Evolutionary conservation across 2,329 filamentous ascomycete genomes (phyloP), one percentile per base, ranked within the genome.

Genomic region (Botrytis fabae): DNA sequence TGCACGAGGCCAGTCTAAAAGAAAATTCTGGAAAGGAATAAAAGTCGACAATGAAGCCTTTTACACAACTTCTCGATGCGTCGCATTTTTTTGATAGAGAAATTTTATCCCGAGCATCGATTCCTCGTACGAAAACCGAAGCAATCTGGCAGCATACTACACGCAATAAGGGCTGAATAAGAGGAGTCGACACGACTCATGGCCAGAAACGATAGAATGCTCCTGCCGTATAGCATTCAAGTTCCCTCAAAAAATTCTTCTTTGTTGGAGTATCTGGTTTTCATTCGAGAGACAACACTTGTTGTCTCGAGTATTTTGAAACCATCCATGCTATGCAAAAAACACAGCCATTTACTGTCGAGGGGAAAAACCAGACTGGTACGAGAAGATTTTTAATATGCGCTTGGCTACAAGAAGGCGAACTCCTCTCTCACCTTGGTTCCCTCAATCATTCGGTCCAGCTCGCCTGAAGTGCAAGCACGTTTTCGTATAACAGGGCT

Each of bases 381-480:
- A 28, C 42, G 2, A 44, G 5, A 25, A 1, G 7, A 9, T 0
- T 25, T 48, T 28, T 10, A 1, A 65, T 35, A 2, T 32, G 28
- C n/a, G 18, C 2, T 3, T 14, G 18, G 32, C 32, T 48, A 7
- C 14, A 25, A 42, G 16, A 8, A 28, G 16, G 10, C 32, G 22
- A 38, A 38, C 18, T n/a, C 40, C 86, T 81, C 61, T 97, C 97
- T 35, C 94, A 86, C 0, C 91, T 92, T 0, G 98, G 83, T 78
- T 98, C 95, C 0, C 95, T 95, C 0, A 98, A 83, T 71, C 94
- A 98, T 77, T 97, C 95, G 80, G 75, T 78, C 95, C 95, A 98
- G 0, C 93, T 97, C 72, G 96, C 92, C 69, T 92, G 88, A 76
- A 97, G 97, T 0, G 87, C 86, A 0, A 92, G 90, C 0, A 97